Conservation (phyloP, 2,329 filamentous ascomycete species). For the Coniochaeta ligniaria region DNA sequence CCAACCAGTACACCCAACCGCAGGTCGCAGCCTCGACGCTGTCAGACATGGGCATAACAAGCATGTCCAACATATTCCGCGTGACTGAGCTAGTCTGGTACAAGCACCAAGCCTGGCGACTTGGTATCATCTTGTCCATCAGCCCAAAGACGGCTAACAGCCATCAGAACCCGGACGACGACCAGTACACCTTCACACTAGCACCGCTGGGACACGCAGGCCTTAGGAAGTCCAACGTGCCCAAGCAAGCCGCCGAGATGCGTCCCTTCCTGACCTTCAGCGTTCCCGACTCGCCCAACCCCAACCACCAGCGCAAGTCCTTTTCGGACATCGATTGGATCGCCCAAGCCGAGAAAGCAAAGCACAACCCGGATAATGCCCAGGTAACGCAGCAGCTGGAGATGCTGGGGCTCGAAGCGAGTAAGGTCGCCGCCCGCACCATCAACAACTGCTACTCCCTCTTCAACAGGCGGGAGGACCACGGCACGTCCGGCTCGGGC, state of each 20-base stretch:
- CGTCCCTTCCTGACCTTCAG: conserved; percentile 29
- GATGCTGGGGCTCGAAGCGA: conserved; percentile 25
- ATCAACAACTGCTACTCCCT: conserved; percentile 26
- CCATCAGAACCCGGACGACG: conserved; percentile 5
- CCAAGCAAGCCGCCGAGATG: conserved; percentile 19
- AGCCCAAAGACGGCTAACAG: conserved; percentile 6
- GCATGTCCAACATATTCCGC: conserved; percentile 20
- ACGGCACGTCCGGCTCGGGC: conserved; percentile 10
- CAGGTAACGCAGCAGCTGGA: conserved; percentile 12
- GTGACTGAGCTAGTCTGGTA: conserved; percentile 28
- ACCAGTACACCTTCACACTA: conserved; percentile 14
- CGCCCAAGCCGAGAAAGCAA: background rate
- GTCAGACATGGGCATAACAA: conserved; percentile 10
- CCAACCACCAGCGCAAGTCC: conserved; percentile 14
- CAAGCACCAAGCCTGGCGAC: conserved; percentile 23
- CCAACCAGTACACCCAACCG: background rate
- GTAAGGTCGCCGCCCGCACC: conserved; percentile 26
- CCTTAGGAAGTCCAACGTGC: conserved; percentile 12
- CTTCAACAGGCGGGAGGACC: conserved; percentile 17
- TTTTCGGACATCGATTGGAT: conserved; percentile 24
- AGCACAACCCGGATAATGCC: conserved; percentile 7
- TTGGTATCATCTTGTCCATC: conserved; percentile 22
- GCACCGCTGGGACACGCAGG: conserved; percentile 21
- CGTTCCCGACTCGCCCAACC: conserved; percentile 18
- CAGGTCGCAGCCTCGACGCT: background rate